Base-by-base conservation (phyloP, 1,284 basidiomycete species). In the Ceratobasidium sp. region DNA sequence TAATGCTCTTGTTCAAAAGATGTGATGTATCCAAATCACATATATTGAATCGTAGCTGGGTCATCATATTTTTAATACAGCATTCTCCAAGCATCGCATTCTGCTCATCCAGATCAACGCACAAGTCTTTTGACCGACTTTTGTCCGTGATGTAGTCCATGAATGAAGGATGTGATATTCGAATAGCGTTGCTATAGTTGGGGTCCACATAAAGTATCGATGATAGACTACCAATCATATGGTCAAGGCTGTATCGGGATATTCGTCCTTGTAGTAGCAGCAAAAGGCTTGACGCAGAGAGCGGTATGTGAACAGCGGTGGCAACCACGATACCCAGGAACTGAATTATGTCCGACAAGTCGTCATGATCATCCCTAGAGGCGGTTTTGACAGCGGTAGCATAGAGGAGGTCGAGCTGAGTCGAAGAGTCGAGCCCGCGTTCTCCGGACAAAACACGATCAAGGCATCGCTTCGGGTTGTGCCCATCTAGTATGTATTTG, bases 141-240 rank as follows among this genome's bases (percentile, higher is more conserved):
- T 26, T 36, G 28, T 64, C 45, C 6, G 46, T 46, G n/a, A 73
- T 57, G 43, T 46, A 73, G 53, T 73, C 65, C 1, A 23, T 45
- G 34, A 72, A 72, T n/a, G 70, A 72, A 1, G 59, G 59, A 45
- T 72, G 70, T 18, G 41, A 72, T 16, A 72, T 18, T 18, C 70
- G 60, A n/a, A 72, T 34, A 14, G 50, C 43, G 30, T 34, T 58
- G 18, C 26, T 30, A 5, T 28, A 9, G 0, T 34, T 12, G 16
- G 46, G 41, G 28, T 58, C 46, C n/a, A 32, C 70, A 23, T 64
- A 28, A 10, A 72, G 43, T 18, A 72, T 61, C 3, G 70, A 62
- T 21, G 36, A 26, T n/a, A 72, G 41, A 12, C 34, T 43, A 30
- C 12, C 39, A 8, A 55, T 5, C 28, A 39, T 39, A 39, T 39